phyloP scores from a whole-genome alignment of 1,284 basidiomycete species.

The Mycosarcoma maydis region DNA sequence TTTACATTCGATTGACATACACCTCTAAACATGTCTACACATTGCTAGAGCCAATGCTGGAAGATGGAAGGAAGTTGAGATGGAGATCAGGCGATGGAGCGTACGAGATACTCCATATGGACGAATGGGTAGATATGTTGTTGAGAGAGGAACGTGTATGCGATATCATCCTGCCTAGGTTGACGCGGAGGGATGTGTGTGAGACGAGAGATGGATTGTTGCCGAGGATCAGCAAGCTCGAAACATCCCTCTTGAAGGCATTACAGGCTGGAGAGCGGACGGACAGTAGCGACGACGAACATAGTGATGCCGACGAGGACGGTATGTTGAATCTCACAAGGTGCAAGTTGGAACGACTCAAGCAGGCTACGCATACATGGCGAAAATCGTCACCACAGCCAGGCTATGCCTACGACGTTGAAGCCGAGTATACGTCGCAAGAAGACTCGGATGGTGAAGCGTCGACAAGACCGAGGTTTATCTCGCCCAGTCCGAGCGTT shows the following conservation, averaged over 20 bases:
- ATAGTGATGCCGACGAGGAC: constrained; percentile 27
- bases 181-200: constrained; percentile 83
- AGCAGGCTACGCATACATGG: too few species aligned
- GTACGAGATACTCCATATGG: constrained; percentile 82
- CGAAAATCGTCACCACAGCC: too few species aligned
- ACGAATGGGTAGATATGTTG: constrained; percentile 88
- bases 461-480: constrained; percentile 9
- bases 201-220: constrained; percentile 90
- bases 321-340: constrained; percentile 16
- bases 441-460: constrained; percentile 70
- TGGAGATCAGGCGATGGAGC: constrained; percentile 73
- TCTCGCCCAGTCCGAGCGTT: constrained; percentile 25
- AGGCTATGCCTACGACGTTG: background rate
- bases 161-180: constrained; percentile 91
- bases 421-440: constrained; percentile 47
- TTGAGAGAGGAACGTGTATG: constrained; percentile 90
- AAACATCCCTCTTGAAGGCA: constrained; percentile 76
- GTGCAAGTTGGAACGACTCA: constrained; percentile 30
- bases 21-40: constrained; percentile 88
- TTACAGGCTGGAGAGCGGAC: background rate
- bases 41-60: constrained; percentile 88
- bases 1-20: constrained; percentile 96
- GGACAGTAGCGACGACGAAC: background rate
- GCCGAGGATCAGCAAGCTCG: constrained; percentile 73
- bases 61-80: constrained; percentile 91